Percentiles rank a stretch among this genome's conserved stretches.
Evolutionary conservation across 495 filamentous ascomycete genomes (phyloP).

Genomic region (Hamigera avellanea): DNA sequence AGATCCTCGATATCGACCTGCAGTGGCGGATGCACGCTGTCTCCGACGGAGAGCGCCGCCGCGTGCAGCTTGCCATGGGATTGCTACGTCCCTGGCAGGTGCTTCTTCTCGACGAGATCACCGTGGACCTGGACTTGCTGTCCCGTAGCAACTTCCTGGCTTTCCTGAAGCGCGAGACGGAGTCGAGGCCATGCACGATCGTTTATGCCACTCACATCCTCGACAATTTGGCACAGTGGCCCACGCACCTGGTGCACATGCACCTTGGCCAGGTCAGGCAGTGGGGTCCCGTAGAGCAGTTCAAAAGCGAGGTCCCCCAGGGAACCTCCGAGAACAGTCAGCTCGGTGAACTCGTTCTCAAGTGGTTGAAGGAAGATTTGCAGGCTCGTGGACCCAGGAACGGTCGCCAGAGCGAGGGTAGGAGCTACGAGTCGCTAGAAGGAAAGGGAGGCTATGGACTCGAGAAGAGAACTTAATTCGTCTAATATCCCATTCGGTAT

Average conservation of each 20-base stretch:
- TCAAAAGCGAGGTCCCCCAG: conserved; percentile 30
- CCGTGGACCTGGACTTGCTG: conserved; percentile 87
- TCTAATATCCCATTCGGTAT: not conserved
- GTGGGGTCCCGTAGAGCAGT: conserved; percentile 59
- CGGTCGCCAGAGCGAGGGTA: conserved; percentile 48
- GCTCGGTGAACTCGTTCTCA: conserved; percentile 73
- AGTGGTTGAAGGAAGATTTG: conserved; percentile 79
- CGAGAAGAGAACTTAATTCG: conserved; percentile 42
- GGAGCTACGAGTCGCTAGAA: conserved; percentile 51
- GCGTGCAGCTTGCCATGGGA: conserved; percentile 95
- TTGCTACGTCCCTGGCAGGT: conserved; percentile 87
- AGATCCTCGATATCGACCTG: conserved; percentile 84
- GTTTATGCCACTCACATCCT: conserved; percentile 97
- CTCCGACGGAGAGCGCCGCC: conserved; percentile 76
- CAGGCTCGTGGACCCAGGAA: conserved; percentile 67
- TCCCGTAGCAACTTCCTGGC: conserved; percentile 72
- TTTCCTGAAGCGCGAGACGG: conserved; percentile 81
- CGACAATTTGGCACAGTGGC: conserved; percentile 87
- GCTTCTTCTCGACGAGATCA: conserved; percentile 90
- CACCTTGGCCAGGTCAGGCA: conserved; percentile 73
- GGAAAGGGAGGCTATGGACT: conserved; percentile 75
- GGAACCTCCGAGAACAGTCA: conserved; percentile 50
- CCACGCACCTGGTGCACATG: conserved; percentile 93
- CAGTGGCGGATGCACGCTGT: conserved; percentile 93
- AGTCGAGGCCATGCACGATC: conserved; percentile 69